Base-by-base conservation (phyloP, 2,329 filamentous ascomycete species). In the Colletotrichum coccodes region DNA sequence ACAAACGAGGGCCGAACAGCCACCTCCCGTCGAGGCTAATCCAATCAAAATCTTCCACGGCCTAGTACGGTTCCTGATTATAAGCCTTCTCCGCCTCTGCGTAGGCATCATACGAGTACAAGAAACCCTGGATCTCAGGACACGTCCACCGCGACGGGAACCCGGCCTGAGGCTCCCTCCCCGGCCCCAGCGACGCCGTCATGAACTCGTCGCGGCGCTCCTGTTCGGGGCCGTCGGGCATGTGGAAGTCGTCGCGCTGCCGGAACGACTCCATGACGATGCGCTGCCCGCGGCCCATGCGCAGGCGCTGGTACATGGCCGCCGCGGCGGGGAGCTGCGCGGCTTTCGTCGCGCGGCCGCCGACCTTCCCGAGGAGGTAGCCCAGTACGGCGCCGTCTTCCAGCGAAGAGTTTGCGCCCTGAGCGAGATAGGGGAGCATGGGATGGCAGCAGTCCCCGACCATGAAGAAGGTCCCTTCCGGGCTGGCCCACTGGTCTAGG, bases 381-480 rank as follows among this genome's bases (percentile, higher is more conserved):
- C 72, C 73, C 42, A 74, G 44, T 53, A 73, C 60, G 42, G 67
- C 67, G 12, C 67, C 67, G 32, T 70, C 67, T 58, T 70, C 67
- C 6, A 70, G 44, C 6, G 67, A 70, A 16, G 67, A 70, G 44
- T 70, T 70, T 0, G 81, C 83, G 5, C 84, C 84, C 68, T 84
- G 82, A 0, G 84, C 84, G 28, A 85, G 76, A 67, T 86, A 85
- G 0, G 84, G 84, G 5, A 86, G 78, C 75, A 84, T 85, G 0
- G 83, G 82, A 72, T 86, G 83, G 64, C 79, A 82, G 14, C 79
- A 74, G 63, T 85, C 84, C 3, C 83, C 84, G 3, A 84, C 74
- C 34, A 85, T 74, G 23, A 77, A 77, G 14, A 78, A 80, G 36
- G 78, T 80, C n/a, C 81, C 81, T 1, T 72, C 73, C 0, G 77